Evolutionary conservation across 495 filamentous ascomycete species (phyloP).

Genomic region (Penicillium ochrochloron): DNA sequence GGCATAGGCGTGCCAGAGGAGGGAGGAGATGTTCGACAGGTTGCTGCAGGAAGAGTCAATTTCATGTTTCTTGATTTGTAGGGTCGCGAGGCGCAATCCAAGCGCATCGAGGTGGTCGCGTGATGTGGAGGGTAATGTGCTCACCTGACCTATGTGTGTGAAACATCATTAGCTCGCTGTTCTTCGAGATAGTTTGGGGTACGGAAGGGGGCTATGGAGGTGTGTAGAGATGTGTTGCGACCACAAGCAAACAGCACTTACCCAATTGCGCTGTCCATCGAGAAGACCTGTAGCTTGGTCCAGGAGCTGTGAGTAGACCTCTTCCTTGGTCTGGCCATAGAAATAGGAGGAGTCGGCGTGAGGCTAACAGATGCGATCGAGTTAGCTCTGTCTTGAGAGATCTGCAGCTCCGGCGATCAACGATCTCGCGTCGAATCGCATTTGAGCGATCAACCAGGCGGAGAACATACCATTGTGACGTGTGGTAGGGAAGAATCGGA

Average conservation of each 20-base stretch:
- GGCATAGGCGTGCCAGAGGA: conserved; percentile 85
- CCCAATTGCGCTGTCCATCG: conserved; percentile 86
- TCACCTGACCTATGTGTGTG: conserved; percentile 61
- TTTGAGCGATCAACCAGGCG: background rate
- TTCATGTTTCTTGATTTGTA: background rate
- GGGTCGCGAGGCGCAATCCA: background rate
- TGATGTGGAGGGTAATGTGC: conserved; percentile 14
- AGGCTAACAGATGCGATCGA: conserved; percentile 56
- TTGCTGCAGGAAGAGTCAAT: conserved; percentile 60
- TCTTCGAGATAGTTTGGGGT: background rate
- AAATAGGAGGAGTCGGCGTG: conserved; percentile 89
- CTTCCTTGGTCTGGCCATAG: conserved; percentile 67
- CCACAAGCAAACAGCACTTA: conserved; percentile 42
- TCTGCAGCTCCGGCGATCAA: conserved; percentile 9
- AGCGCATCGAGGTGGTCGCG: conserved; percentile 4
- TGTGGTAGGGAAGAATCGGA: background rate
- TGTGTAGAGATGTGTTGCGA: background rate
- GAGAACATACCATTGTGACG: conserved; percentile 7
- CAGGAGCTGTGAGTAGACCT: conserved; percentile 77
- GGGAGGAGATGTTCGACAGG: conserved; percentile 79
- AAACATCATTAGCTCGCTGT: conserved; percentile 18
- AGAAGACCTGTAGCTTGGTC: conserved; percentile 72
- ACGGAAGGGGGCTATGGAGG: background rate
- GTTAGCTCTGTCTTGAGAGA: conserved; percentile 8
- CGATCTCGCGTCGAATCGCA: background rate